Evolutionary conservation across 2,329 filamentous ascomycete genomes (phyloP).

Genomic region (Aspergillus eucalypticola): DNA sequence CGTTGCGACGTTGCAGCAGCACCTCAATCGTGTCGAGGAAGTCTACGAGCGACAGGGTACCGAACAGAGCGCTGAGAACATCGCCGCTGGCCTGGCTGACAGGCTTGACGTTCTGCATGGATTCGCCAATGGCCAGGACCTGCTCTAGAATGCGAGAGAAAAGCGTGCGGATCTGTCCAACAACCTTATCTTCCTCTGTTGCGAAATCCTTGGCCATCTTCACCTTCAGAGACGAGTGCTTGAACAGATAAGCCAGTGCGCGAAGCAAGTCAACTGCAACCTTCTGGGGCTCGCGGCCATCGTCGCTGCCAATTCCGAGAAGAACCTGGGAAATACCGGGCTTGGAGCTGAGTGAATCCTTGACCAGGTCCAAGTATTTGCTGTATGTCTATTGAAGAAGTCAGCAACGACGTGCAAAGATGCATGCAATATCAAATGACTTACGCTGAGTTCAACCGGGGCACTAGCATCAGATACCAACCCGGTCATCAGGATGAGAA

Average conservation of each 20-base stretch:
- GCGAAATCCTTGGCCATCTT: conserved; percentile 42
- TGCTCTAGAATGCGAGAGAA: conserved; percentile 69
- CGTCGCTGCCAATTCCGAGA: conserved; percentile 59
- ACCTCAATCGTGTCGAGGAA: conserved; percentile 86
- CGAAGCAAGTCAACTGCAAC: conserved; percentile 46
- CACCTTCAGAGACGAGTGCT: conserved; percentile 43
- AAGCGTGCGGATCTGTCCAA: conserved; percentile 66
- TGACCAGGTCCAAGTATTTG: conserved; percentile 72
- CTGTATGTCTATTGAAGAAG: conserved; percentile 62
- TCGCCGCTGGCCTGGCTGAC: conserved; percentile 57
- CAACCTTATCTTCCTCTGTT: conserved; percentile 53
- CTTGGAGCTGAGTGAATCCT: conserved; percentile 74
- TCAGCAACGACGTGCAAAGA: conserved; percentile 13
- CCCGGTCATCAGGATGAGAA: conserved; percentile 73
- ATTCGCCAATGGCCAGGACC: conserved; percentile 65
- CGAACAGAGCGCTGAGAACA: conserved; percentile 75
- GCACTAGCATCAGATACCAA: conserved; percentile 72
- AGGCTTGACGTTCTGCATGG: conserved; percentile 37
- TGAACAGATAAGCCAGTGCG: conserved; percentile 41
- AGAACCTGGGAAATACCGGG: conserved; percentile 72
- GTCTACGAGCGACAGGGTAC: conserved; percentile 80
- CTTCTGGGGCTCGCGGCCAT: conserved; percentile 50
- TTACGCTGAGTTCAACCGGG: conserved; percentile 66
- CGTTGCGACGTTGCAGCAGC: conserved; percentile 73
- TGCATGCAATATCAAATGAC: conserved; percentile 1